phyloP scores from a whole-genome alignment of 495 filamentous ascomycete genomes.

The Haplographium delicatum region DNA sequence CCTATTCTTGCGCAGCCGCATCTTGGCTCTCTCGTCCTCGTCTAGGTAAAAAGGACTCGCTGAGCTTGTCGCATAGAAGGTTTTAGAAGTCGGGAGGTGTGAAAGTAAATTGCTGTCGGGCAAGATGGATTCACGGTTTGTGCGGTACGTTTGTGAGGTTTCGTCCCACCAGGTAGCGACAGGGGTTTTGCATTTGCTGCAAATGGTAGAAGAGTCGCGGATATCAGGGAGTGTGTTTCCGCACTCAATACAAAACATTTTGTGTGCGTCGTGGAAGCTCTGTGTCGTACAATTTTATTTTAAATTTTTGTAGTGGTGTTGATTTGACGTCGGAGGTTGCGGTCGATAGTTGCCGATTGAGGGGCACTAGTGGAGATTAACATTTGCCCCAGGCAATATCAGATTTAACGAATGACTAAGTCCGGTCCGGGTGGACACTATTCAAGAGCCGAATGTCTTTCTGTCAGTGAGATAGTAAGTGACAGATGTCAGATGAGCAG shows the following conservation, averaged over 20 bases:
- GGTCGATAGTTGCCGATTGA: too few relatives aligned
- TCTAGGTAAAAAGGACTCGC: background rate
- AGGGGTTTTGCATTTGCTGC: constrained; percentile 25
- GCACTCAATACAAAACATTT: constrained; percentile 24
- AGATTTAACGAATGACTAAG: too few relatives aligned
- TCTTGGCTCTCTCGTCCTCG: constrained; percentile 7
- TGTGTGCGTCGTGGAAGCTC: background rate
- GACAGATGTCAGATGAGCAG: too few relatives aligned
- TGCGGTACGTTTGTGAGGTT: constrained; percentile 23
- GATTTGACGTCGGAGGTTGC: too few relatives aligned
- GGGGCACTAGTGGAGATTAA: too few relatives aligned
- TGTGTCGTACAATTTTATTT: too few relatives aligned
- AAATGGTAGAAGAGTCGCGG: constrained; percentile 20
- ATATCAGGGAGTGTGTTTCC: constrained; percentile 17
- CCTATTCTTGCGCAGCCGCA: constrained; percentile 15
- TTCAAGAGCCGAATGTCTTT: too few relatives aligned
- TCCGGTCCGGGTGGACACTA: too few relatives aligned
- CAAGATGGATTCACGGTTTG: constrained; percentile 21
- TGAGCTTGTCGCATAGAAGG: background rate
- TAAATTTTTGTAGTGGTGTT: too few relatives aligned
- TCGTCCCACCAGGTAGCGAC: constrained; percentile 27
- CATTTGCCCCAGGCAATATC: too few relatives aligned
- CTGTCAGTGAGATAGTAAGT: too few relatives aligned
- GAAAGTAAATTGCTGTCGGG: constrained; percentile 3
- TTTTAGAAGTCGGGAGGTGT: background rate